These are phyloP conservation scores for Tympanopsis confertula DNA, from an alignment of 2,329 filamentous ascomycete genomes.

Conservation along the genomic window DNA sequence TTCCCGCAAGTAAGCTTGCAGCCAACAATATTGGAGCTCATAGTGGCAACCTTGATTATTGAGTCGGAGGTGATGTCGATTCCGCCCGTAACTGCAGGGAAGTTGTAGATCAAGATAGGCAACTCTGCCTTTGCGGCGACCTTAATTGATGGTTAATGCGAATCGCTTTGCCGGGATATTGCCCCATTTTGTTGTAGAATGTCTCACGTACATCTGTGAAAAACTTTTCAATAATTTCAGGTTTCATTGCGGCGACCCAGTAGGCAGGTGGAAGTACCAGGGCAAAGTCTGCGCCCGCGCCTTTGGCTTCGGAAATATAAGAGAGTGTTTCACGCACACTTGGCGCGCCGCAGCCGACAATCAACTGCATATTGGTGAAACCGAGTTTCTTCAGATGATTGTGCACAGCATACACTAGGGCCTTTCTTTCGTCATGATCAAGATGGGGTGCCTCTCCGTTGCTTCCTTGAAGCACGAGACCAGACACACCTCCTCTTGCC, in stretches of 20 bases:
- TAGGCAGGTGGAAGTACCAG: neutral
- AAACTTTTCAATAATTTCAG: neutral
- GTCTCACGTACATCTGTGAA: neutral
- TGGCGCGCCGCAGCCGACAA: neutral
- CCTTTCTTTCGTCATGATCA: neutral
- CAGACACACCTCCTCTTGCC: neutral
- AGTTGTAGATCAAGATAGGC: neutral
- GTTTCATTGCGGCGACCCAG: neutral
- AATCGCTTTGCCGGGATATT: too few relatives aligned
- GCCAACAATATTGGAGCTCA: constrained; percentile 5
- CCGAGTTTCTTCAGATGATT: neutral
- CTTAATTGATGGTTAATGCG: too few relatives aligned
- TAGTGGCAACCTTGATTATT: neutral
- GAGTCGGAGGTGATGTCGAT: neutral
- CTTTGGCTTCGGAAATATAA: neutral
- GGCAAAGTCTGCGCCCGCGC: neutral
- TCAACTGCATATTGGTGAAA: neutral
- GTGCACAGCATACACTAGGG: neutral
- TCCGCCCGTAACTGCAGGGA: neutral
- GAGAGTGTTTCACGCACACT: neutral
- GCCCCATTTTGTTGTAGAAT: too few relatives aligned
- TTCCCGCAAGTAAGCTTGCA: constrained; percentile 10
- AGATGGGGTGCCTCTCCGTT: constrained; percentile 19
- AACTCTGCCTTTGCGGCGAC: neutral
- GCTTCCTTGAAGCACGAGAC: neutral